Evolutionary conservation across 192 early-diverging fungal species (phyloP).

Genomic region (Thamnidium elegans): DNA sequence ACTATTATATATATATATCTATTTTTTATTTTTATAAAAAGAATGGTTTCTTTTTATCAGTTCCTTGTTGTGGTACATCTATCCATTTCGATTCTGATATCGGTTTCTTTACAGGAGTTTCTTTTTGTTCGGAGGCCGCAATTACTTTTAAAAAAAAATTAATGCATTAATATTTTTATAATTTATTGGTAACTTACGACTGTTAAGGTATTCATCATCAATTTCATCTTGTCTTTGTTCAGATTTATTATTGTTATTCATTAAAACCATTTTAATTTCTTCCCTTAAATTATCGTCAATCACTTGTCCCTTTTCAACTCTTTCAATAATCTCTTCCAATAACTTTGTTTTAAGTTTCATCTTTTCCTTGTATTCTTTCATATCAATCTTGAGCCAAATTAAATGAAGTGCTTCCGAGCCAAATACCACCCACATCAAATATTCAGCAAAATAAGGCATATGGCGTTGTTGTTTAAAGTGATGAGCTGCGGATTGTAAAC

Average conservation of each 20-base stretch:
- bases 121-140: conserved; percentile 8
- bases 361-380: conserved; percentile 33
- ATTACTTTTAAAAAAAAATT: neutral
- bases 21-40: conserved; percentile 8
- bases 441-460: conserved; percentile 37
- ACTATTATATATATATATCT: too few species aligned
- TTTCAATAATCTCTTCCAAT: conserved; percentile 25
- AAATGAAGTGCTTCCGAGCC: conserved; percentile 40
- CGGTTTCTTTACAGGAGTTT: neutral
- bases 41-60: conserved; percentile 8
- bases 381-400: conserved; percentile 39
- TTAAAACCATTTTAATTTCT: conserved; percentile 29
- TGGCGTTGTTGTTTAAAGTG: conserved; percentile 37
- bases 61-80: neutral
- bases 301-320: conserved; percentile 26
- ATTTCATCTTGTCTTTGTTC: conserved; percentile 18
- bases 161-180: neutral
- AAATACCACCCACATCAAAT: conserved; percentile 40
- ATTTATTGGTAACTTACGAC: conserved; percentile 19
- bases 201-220: conserved; percentile 38
- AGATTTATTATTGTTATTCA: conserved; percentile 13
- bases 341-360: conserved; percentile 22
- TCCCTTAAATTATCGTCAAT: conserved; percentile 18
- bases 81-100: conserved; percentile 9
- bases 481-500: conserved; percentile 24